phyloP scores from a whole-genome alignment of 2,329 filamentous ascomycete genomes.

The Cryoendolithus antarcticus region DNA sequence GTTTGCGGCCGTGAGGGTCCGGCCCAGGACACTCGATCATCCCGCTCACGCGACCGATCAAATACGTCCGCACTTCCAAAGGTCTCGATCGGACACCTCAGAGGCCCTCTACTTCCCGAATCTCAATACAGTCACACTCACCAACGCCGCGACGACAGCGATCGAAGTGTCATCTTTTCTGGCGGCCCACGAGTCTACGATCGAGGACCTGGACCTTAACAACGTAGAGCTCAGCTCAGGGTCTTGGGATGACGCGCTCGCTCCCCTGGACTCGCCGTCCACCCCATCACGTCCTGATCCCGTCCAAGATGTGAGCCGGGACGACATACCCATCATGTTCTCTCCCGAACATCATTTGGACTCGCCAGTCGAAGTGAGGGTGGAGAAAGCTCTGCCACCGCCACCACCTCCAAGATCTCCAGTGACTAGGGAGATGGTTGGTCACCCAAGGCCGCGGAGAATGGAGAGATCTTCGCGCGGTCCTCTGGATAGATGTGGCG shows the following conservation, averaged over 20 bases:
- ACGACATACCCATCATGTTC: no score
- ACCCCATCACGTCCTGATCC: no score
- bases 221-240: slow-evolving; percentile 59
- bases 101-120: slow-evolving; percentile 51
- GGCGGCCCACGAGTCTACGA: slow-evolving; percentile 50
- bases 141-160: slow-evolving; percentile 61
- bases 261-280: slow-evolving; percentile 38
- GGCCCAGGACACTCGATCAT: background rate
- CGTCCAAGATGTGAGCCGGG: no score
- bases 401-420: no score
- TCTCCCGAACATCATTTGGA: no score
- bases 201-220: slow-evolving; percentile 70
- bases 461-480: no score
- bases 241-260: slow-evolving; percentile 73
- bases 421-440: no score
- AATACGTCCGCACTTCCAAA: background rate
- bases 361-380: no score
- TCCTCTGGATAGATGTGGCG: no score
- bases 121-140: slow-evolving; percentile 56
- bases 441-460: no score
- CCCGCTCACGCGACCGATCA: no score
- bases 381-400: no score
- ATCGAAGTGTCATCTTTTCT: slow-evolving; percentile 60
- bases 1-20: slow-evolving; percentile 28
- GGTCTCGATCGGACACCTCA: background rate